Evolutionary conservation across 106 monocot species (phyloP), one percentile per base, ranked within the genome.

Genomic region (Cymbidium sinense): DNA sequence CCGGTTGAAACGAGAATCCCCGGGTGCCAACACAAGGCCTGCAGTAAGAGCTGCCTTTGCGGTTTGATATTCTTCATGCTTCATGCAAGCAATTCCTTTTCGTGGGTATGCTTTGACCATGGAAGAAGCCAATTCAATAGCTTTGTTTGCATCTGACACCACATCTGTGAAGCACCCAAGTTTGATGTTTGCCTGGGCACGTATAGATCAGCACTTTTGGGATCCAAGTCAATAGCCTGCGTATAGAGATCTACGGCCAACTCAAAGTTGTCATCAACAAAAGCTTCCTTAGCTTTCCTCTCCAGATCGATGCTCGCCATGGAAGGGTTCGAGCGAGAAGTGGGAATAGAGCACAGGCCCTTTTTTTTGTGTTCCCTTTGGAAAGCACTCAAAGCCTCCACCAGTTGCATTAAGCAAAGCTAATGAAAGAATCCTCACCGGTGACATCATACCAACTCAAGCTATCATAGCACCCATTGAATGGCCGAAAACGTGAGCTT

Each of bases 391-490:
- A 50, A 87, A 94, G 54, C 98, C 98, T 81, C 98, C 98, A 21
- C 98, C 94, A 58, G 92, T 99, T 21, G 81, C 94, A 87, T 99
- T 99, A 25, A 99, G 92, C 88, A 99, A 82, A 34, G 92, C 98
- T 77, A 99, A 76, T 21, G 98, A 99, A 71, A 77, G 82, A 52
- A 99, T 41, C 77, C 94, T 88, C 9, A 89, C 86, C n/a, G 98
- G 90, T 15, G 90, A 92, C 77, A 92, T 79, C 47, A 86, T 88
- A 77, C 94, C 82, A 99, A 82, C 69, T 99, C 92, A 99, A 71
- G 94, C 88, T 77, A 99, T 90, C 98, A 99, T 99, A 27, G 80
- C 84, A n/a, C 98, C 98, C 98, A 99, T 99, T n/a, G 98, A 99
- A 75, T 99, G 98, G 50, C 98, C 94, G 79, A 94, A 87, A 37